phyloP scores from a whole-genome alignment of 306 rosid genomes.

The Vigna nakashimae region DNA sequence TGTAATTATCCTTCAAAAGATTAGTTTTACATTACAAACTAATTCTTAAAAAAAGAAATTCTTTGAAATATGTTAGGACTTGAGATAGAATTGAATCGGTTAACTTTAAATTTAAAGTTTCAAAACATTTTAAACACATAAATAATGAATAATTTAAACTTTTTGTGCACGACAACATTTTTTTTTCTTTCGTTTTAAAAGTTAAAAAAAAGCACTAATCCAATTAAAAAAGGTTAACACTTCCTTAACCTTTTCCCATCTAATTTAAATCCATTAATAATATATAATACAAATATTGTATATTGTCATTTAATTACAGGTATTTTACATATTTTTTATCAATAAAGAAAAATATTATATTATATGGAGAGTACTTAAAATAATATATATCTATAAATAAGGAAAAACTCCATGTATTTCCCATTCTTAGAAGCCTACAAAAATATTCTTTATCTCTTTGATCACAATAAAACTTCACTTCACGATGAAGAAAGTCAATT shows the following conservation, averaged over 20 bases:
- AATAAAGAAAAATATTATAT: too few relatives aligned
- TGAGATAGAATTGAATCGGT: neutral
- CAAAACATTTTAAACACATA: neutral
- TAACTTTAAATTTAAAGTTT: neutral
- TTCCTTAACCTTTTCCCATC: neutral
- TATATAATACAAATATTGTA: neutral
- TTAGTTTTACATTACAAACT: too few relatives aligned
- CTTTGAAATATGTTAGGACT: neutral
- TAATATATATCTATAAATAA: too few relatives aligned
- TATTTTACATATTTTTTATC: too few relatives aligned
- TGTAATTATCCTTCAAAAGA: too few relatives aligned
- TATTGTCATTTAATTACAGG: neutral
- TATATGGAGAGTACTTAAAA: too few relatives aligned
- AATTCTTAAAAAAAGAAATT: neutral
- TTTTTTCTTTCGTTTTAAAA: neutral
- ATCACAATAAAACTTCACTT: too few relatives aligned
- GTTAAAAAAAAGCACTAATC: neutral
- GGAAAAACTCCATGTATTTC: too few relatives aligned
- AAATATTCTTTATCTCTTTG: too few relatives aligned
- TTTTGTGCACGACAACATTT: neutral
- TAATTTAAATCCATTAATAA: neutral
- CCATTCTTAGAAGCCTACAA: too few relatives aligned
- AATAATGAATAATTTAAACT: neutral
- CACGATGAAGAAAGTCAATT: too few relatives aligned
- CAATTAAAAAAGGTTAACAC: too few relatives aligned